Percentiles rank a stretch among this genome's conserved stretches.
phyloP scores from a whole-genome alignment of 75 land plant genomes.

The Adiantum capillusveneris region DNA sequence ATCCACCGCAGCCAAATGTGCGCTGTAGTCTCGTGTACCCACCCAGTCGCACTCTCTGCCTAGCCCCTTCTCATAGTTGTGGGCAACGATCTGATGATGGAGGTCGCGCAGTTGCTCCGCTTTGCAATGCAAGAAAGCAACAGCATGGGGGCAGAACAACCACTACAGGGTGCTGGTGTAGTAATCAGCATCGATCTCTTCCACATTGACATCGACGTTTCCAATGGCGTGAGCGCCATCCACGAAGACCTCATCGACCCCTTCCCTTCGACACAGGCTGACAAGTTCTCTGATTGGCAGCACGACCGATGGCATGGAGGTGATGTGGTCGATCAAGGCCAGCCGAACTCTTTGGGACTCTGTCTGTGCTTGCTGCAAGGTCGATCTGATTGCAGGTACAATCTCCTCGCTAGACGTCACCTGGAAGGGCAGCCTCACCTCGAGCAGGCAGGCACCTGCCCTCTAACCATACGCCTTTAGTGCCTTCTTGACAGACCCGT shows the following conservation, averaged over 20 bases:
- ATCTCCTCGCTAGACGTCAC: conserved; percentile 50
- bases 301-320: conserved; percentile 82
- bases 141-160: conserved; percentile 82
- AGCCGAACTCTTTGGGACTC: conserved; percentile 39
- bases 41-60: conserved; percentile 75
- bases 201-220: conserved; percentile 47
- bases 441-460: conserved; percentile 62
- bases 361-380: conserved; percentile 33
- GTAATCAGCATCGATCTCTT: conserved; percentile 76
- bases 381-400: conserved; percentile 34
- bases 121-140: conserved; percentile 60
- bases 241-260: conserved; percentile 76
- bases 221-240: conserved; percentile 94
- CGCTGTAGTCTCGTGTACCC: conserved; percentile 86
- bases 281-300: conserved; percentile 56
- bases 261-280: conserved; percentile 64
- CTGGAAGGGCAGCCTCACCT: conserved; percentile 68
- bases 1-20: conserved; percentile 68
- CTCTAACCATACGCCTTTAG: conserved; percentile 66
- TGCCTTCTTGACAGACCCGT: conserved; percentile 77
- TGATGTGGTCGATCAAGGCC: conserved; percentile 83
- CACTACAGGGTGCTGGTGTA: conserved; percentile 90
- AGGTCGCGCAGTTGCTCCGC: conserved; percentile 14
- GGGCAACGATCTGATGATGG: conserved; percentile 85
- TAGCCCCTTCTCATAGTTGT: conserved; percentile 70